Base-by-base conservation (phyloP, 371 early-diverging fungal genomes). In the Lichtheimia corymbifera region DNA sequence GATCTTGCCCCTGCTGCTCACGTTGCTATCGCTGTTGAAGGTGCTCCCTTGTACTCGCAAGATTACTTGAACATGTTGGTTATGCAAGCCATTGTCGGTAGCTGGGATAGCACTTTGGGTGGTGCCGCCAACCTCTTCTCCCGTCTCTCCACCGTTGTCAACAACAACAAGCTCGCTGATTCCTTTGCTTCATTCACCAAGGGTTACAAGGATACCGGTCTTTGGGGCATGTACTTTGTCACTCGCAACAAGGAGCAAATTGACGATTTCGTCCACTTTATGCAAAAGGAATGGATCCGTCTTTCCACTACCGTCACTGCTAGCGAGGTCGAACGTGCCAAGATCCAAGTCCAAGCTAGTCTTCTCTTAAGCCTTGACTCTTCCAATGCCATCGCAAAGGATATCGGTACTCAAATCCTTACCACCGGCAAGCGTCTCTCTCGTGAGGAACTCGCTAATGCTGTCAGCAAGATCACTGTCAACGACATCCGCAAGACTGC, bases 101-200 rank as follows among this genome's bases (percentile, higher is more conserved):
- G 87, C 69, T 97, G 95, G 94, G 94, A 95, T 75, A 87, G 93
- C 66, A 82, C 89, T 55, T 79, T 96, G 56, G 94, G 93, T 35
- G 90, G 89, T 47, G 85, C 91, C 57, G 80, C 84, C 72, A 89
- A 93, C 79, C 74, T 91, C 64, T 87, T 89, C 53, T 94, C 95
- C 54, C 85, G 90, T 53, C 83, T 97, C 52, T 91, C 95, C 59
- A 84, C 88, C 73, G 75, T 88, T 51, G 85, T 95, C 56, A 68
- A 84, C 73, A 76, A 92, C 76, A 70, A 90, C 83, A 74, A 89
- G 66, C 79, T 97, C 47, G 96, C 95, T 71, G 93, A 93, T 84
- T 91, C 92, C 51, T 96, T 93, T 88, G 91, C 89, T 87, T 86
- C 95, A 51, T 96, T 97, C 89, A 93, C 95, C 88, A 93, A 94